Conservation (phyloP, 2,329 filamentous ascomycete genomes). For the Botryosphaeria dothidea region DNA sequence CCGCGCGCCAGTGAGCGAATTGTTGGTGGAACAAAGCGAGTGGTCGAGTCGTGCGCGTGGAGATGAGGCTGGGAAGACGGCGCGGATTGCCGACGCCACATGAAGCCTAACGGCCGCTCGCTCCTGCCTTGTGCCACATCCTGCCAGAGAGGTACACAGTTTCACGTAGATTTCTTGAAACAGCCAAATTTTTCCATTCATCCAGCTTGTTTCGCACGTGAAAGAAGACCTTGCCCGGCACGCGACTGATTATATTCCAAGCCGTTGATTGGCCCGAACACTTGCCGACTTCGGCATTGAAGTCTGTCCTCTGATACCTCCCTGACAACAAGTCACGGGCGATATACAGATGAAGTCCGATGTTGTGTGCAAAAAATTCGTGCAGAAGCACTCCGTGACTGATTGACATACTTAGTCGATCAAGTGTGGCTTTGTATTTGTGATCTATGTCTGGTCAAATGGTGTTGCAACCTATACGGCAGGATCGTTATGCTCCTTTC, state of each 20-base stretch:
- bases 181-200: background rate
- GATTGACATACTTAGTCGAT: no score
- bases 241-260: background rate
- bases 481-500: no score
- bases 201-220: background rate
- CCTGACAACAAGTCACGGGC: no score
- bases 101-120: background rate
- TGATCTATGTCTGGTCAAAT: no score
- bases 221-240: background rate
- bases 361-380: no score
- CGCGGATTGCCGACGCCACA: slow-evolving; percentile 1
- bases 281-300: background rate
- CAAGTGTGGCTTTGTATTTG: no score
- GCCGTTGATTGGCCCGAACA: background rate
- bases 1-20: slow-evolving; percentile 11
- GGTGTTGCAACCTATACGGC: no score
- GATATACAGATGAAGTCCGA: no score
- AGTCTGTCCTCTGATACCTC: no score
- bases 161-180: background rate
- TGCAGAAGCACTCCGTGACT: no score
- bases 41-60: slow-evolving; percentile 12
- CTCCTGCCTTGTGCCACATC: background rate
- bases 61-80: slow-evolving; percentile 8
- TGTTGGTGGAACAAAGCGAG: slow-evolving; percentile 16
- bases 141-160: background rate